Evolutionary conservation across 108 stramenopile species (phyloP), one percentile per base, ranked within the genome.

Genomic region (Fragilaria crotonensis): DNA sequence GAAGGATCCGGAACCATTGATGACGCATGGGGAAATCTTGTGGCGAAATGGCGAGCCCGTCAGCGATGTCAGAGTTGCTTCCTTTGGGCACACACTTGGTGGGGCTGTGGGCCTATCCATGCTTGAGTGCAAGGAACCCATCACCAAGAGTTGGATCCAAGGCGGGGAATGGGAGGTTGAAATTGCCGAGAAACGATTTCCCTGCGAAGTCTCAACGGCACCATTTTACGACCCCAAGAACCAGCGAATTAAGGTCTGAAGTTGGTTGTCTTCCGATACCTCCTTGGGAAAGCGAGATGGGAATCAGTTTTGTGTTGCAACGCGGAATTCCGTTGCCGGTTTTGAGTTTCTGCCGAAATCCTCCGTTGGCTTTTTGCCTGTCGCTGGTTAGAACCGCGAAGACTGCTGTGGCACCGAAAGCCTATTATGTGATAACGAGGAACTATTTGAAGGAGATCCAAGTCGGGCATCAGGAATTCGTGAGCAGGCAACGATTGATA

Each of bases 221-320:
- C 78, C 88, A 5, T 47, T 84, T 7, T 89, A 85, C 54, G 88
- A 89, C 70, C 88, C 88, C 11, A 83, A 76, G 48, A 73, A 61
- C 21, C 9, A 25, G 41, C 66, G 52, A 58, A 57, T 72, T 25
- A 72, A 72, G 27, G 25, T 4, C 2, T 70, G 29, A 30, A 30
- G 20, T n/a, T n/a, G n/a, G n/a, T n/a, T n/a, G n/a, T n/a, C n/a
- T n/a, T n/a, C n/a, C n/a, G n/a, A n/a, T n/a, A n/a, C n/a, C n/a
- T n/a, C n/a, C n/a, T n/a, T n/a, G n/a, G n/a, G n/a, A n/a, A n/a
- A n/a, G n/a, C n/a, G n/a, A n/a, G n/a, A n/a, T n/a, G n/a, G n/a
- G n/a, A n/a, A n/a, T n/a, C n/a, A n/a, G n/a, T n/a, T n/a, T n/a
- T n/a, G n/a, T n/a, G n/a, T n/a, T n/a, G n/a, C n/a, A n/a, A n/a